phyloP scores from a whole-genome alignment of 192 early-diverging fungal species.

The Coemansia sp. region DNA sequence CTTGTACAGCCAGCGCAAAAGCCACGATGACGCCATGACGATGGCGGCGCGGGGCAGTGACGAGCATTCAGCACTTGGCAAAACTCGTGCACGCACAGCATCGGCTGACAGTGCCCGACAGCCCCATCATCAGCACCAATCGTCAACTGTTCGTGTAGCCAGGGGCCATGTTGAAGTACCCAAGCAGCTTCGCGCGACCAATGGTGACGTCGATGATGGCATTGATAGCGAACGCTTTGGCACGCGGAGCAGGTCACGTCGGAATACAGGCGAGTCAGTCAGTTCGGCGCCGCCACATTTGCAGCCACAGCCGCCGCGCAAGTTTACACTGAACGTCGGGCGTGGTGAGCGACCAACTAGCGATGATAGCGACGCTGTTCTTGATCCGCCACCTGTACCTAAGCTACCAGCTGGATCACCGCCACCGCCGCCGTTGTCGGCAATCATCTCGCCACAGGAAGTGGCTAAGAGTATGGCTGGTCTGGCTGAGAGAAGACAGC shows the following conservation, averaged over 20 bases:
- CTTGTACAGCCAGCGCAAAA: conserved; percentile 22
- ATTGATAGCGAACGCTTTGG: conserved; percentile 1
- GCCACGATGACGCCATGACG: conserved; percentile 29
- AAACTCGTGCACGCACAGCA: conserved; percentile 11
- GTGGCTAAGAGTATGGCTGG: not conserved
- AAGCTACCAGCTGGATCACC: conserved; percentile 38
- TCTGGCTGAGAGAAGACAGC: conserved; percentile 6
- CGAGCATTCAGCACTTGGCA: not conserved
- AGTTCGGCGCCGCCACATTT: conserved; percentile 8
- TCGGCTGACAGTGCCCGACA: conserved; percentile 12
- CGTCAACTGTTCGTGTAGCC: conserved; percentile 22
- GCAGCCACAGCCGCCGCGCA: conserved; percentile 17
- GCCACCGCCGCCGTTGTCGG: conserved; percentile 3
- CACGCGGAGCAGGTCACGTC: conserved; percentile 19
- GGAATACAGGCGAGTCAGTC: conserved; percentile 17
- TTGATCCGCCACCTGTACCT: conserved; percentile 35
- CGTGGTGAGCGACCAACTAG: conserved; percentile 8
- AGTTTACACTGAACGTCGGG: conserved; percentile 9
- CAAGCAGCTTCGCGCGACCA: conserved; percentile 22
- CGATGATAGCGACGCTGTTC: conserved; percentile 7
- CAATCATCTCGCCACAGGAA: conserved; percentile 4
- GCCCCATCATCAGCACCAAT: conserved; percentile 3
- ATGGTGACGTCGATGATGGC: not conserved
- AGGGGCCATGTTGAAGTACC: conserved; percentile 29
- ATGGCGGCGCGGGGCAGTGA: not conserved